Base-by-base conservation (phyloP, 495 filamentous ascomycete genomes). In the Penicillium cinerascens region DNA sequence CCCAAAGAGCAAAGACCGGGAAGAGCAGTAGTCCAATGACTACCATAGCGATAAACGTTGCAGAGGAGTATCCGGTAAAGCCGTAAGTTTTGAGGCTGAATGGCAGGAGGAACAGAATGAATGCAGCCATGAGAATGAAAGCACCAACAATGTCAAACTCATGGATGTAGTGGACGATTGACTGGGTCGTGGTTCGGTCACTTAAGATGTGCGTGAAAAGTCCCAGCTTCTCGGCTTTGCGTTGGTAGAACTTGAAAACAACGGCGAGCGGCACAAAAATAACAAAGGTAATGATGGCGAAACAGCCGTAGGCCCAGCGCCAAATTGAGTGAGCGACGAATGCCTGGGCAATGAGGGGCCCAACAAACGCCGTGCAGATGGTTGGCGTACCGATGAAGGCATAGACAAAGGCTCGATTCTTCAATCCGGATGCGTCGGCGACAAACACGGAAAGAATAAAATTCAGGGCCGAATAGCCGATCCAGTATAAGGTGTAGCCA, bases 41-140 rank as follows among this genome's bases (percentile, higher is more conserved):
- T 16, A 86, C 49, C 60, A 84, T 75, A 45, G 60, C 56, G 55
- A 82, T 84, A 50, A 84, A 75, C 1, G 70, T 58, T 8, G 76
- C 59, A 2, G 77, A 72, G 1, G 63, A 58, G 69, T 81, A 84
- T 15, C 65, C 67, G 20, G 66, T 65, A 1, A 55, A 43, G 35
- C 74, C 72, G 51, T 73, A 74, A 33, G 66, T 56, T 35, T 70
- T 63, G 10, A 87, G 65, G 51, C 59, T 78, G 65, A 88, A 81
- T 2, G 85, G 81, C 0, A 86, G 70, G n/a, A 87, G 75, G 52
- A 88, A 76, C 18, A 87, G 68, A 9, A 78, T 70, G 44, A 88
- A 68, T 17, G 81, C 83, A 10, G 68, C 73, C 33, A 70, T 72
- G 10, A 86, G 61, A 10, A 88, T 62, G 20, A 84, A 52, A 16